Conservation (phyloP, 441 rosid species). For the Breynia disticha region DNA sequence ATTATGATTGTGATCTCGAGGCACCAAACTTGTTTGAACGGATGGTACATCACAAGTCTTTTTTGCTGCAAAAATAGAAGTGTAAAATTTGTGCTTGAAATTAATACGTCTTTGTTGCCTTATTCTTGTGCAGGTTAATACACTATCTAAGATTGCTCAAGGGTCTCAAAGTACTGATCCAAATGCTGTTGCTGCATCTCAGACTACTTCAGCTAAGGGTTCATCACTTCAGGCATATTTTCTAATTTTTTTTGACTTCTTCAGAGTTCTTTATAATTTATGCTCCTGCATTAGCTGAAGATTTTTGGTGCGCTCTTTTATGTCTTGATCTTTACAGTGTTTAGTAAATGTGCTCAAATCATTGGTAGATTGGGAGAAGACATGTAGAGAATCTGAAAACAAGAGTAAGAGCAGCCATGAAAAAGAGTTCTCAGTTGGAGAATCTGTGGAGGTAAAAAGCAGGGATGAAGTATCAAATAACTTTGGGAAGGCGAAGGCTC, state of each 20-base stretch:
- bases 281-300: conserved; percentile 15
- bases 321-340: conserved; percentile 50
- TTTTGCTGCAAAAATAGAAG: conserved; percentile 6
- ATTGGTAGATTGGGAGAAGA: conserved; percentile 95
- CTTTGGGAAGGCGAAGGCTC: conserved; percentile 99
- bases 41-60: conserved; percentile 53
- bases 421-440: conserved; percentile 43
- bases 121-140: conserved; percentile 54
- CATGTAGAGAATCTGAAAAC: conserved; percentile 41
- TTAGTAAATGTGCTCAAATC: conserved; percentile 88
- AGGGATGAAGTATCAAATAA: conserved; percentile 68
- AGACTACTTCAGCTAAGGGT: conserved; percentile 71
- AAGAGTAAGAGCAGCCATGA: conserved; percentile 34
- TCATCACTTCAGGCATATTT: conserved; percentile 86
- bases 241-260: conserved; percentile 9
- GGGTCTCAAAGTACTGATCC: conserved; percentile 88
- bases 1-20: conserved; percentile 98
- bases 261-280: background rate
- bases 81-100: background rate
- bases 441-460: conserved; percentile 42
- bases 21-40: conserved; percentile 99
- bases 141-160: conserved; percentile 90
- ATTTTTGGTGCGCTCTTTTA: conserved; percentile 20
- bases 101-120: conserved; percentile 15
- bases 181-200: conserved; percentile 63